Evolutionary conservation across 495 filamentous ascomycete genomes (phyloP), one percentile per base, ranked within the genome.

Genomic region (Aspergillus egyptiacus): DNA sequence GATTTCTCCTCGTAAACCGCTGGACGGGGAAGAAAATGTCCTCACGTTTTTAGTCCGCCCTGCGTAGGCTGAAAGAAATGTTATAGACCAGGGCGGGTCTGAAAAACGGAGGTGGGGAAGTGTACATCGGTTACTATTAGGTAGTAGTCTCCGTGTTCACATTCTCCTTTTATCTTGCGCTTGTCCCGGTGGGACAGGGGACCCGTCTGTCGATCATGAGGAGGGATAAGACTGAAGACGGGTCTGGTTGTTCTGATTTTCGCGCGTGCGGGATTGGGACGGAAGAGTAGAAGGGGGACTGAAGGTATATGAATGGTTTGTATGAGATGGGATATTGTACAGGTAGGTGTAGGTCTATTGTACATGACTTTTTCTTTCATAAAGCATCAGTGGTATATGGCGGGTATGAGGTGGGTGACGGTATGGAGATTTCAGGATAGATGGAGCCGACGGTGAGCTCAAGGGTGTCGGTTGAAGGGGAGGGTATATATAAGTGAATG

Each of bases 41-140:
- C 70, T 69, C 70, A 41, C 72, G 63, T 72, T 73, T 68, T 73
- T 76, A 76, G 73, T 76, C 73, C 73, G 69, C 56, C 63, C 64
- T 68, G 66, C 64, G 65, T 69, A 71, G 68, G 59, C 73, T 76
- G 61, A 66, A 45, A 67, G 56, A 54, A 49, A n/a, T 9, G 18
- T 47, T 42, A 36, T 14, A 37, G 33, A 47, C 41, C 61, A 71
- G 60, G 60, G 59, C 61, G 70, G 69, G 64, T 74, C 70, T 63
- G 70, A 71, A 58, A 76, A 75, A 74, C 66, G 69, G 61, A 69
- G 64, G 62, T 53, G n/a, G 40, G 47, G 58, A 70, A 69, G 69
- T 65, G 69, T 72, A 61, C 61, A 63, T 49, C 49, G n/a, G 8
- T 24, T 19, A 9, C 41, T 31, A 25, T 24, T 20, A 51, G 67